Percentiles rank a stretch among this genome's conserved stretches.
These are phyloP conservation scores for Cordyceps fumosorosea DNA, from an alignment of 2,329 filamentous ascomycete species.

Conservation along the genomic window DNA sequence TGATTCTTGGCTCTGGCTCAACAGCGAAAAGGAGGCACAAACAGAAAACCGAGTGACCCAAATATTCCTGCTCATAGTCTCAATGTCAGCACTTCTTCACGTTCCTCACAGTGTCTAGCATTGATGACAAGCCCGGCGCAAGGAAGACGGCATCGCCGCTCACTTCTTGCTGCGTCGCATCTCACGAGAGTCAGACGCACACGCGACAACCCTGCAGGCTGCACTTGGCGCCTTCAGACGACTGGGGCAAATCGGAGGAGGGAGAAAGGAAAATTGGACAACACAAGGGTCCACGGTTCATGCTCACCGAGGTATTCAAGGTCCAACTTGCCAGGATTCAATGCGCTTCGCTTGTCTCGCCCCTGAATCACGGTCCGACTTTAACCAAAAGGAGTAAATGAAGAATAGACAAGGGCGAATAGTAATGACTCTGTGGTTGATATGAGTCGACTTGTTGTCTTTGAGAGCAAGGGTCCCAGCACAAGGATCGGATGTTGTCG, in stretches of 20 bases:
- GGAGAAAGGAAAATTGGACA: neutral
- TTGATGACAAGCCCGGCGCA: neutral
- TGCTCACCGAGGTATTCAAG: constrained; percentile 7
- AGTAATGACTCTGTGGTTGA: neutral
- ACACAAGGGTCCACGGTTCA: neutral
- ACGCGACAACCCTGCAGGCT: constrained; percentile 1
- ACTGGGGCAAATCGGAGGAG: neutral
- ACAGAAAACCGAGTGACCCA: neutral
- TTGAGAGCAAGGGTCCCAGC: neutral
- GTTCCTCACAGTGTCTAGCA: neutral
- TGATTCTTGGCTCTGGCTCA: neutral
- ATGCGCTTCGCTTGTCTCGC: neutral
- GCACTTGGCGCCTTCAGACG: neutral
- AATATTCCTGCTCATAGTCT: neutral
- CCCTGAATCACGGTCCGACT: neutral
- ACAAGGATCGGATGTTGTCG: neutral
- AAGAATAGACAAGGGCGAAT: neutral
- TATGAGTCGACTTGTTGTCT: neutral
- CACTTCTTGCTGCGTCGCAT: neutral
- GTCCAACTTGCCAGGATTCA: neutral
- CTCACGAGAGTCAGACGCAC: neutral
- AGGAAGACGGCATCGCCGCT: neutral
- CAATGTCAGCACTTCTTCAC: neutral
- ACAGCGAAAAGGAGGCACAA: neutral
- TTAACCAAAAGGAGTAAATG: neutral